These are phyloP conservation scores for Toxoplasma gondii DNA, from an alignment of 169 alveolate genomes.

Conservation along the genomic window DNA sequence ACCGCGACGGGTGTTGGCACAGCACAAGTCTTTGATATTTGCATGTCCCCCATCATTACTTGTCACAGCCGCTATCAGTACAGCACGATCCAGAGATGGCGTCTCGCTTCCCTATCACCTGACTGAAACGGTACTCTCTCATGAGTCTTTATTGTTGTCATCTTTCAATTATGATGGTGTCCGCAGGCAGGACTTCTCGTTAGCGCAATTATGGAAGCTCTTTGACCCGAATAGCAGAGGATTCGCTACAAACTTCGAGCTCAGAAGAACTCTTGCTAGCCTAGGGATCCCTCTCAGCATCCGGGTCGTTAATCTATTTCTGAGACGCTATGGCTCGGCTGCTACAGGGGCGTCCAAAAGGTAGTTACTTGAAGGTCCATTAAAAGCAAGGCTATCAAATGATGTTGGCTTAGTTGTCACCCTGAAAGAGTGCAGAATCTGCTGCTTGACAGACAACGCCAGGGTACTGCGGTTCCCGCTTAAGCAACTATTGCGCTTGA, in stretches of 20 bases:
- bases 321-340: background rate
- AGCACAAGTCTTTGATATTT: background rate
- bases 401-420: too few relatives aligned
- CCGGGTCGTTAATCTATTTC: background rate
- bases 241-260: conserved; percentile 30
- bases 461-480: too few relatives aligned
- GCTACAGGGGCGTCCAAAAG: background rate
- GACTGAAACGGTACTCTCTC: too few relatives aligned
- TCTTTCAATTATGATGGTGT: background rate
- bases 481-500: too few relatives aligned
- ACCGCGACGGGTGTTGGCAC: background rate
- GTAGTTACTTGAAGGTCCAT: background rate
- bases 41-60: too few relatives aligned
- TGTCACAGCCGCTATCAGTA: too few relatives aligned
- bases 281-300: background rate
- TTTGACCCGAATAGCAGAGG: conserved; percentile 64
- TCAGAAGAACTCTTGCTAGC: background rate
- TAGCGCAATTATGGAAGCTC: conserved; percentile 59
- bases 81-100: too few relatives aligned
- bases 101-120: too few relatives aligned
- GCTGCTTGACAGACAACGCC: too few relatives aligned
- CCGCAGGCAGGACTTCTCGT: conserved; percentile 40
- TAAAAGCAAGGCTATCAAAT: too few relatives aligned
- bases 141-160: too few relatives aligned
- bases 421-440: too few relatives aligned